Percentiles rank a stretch among this genome's conserved stretches.
These are phyloP conservation scores for Russula abietina DNA, from an alignment of 768 basidiomycete genomes.

Conservation along the genomic window DNA sequence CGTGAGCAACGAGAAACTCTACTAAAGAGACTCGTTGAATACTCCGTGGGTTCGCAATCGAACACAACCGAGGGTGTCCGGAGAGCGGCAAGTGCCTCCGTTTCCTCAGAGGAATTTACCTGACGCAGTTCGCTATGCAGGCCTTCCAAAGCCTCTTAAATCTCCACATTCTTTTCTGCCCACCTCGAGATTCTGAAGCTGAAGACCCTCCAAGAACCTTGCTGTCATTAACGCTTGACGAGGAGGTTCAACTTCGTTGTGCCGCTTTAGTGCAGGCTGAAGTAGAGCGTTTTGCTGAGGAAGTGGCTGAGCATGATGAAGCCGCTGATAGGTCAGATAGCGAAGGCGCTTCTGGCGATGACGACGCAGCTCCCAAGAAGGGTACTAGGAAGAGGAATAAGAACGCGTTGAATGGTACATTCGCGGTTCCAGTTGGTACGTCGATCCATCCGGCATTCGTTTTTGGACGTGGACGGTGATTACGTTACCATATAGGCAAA, in stretches of 20 bases:
- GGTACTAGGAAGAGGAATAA: constrained; percentile 36
- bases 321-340: constrained; percentile 26
- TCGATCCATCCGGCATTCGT: background rate
- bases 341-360: constrained; percentile 29
- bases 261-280: constrained; percentile 87
- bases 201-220: constrained; percentile 36
- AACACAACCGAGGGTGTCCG: constrained; percentile 81
- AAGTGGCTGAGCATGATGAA: constrained; percentile 35
- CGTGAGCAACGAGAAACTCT: constrained; percentile 63
- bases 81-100: constrained; percentile 56
- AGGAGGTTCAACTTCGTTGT: constrained; percentile 83
- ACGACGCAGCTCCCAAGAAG: constrained; percentile 31
- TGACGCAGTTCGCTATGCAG: constrained; percentile 35
- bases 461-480: background rate
- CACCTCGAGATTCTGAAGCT: constrained; percentile 32
- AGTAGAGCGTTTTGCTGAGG: constrained; percentile 78
- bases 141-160: constrained; percentile 81
- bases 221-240: constrained; percentile 62
- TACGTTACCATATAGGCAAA: background rate
- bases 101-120: background rate
- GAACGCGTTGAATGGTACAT: constrained; percentile 36
- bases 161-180: constrained; percentile 71
- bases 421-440: constrained; percentile 24
- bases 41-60: constrained; percentile 77
- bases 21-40: constrained; percentile 73